Conservation (phyloP, 2,329 filamentous ascomycete genomes). For the Fusarium subglutinans region DNA sequence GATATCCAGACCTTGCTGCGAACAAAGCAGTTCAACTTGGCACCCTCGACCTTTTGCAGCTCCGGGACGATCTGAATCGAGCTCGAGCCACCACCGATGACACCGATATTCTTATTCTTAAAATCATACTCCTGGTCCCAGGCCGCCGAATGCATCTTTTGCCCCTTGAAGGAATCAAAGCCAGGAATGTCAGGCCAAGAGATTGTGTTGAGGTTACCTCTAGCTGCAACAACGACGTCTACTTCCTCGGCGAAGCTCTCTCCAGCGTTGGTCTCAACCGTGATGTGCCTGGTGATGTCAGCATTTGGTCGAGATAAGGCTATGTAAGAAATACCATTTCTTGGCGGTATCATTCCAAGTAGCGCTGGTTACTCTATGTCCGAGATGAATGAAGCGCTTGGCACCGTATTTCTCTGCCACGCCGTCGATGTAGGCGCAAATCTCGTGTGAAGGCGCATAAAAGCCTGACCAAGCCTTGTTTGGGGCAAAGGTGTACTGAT, state of each 20-base stretch:
- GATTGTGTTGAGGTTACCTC: neutral
- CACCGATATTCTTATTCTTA: neutral
- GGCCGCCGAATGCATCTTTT: neutral
- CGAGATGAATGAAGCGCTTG: neutral
- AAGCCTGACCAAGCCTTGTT: neutral
- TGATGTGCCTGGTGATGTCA: neutral
- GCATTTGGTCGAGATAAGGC: accelerated
- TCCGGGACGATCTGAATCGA: neutral
- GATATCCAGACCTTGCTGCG: constrained; percentile 4
- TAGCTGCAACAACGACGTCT: neutral
- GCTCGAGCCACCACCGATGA: neutral
- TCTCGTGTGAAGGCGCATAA: neutral
- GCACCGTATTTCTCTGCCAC: neutral
- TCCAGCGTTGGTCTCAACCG: accelerated
- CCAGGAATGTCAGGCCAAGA: neutral
- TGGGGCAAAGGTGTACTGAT: neutral
- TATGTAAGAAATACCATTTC: neutral
- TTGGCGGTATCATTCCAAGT: neutral
- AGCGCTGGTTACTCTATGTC: neutral
- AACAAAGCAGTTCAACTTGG: neutral
- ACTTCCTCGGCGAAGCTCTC: neutral
- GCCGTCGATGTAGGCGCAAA: neutral
- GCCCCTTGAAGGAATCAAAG: neutral
- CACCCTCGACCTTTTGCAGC: neutral
- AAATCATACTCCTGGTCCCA: constrained; percentile 1